These are phyloP conservation scores for Martensiomyces pterosporus DNA, from an alignment of 192 early-diverging fungal genomes.

Conservation along the genomic window DNA sequence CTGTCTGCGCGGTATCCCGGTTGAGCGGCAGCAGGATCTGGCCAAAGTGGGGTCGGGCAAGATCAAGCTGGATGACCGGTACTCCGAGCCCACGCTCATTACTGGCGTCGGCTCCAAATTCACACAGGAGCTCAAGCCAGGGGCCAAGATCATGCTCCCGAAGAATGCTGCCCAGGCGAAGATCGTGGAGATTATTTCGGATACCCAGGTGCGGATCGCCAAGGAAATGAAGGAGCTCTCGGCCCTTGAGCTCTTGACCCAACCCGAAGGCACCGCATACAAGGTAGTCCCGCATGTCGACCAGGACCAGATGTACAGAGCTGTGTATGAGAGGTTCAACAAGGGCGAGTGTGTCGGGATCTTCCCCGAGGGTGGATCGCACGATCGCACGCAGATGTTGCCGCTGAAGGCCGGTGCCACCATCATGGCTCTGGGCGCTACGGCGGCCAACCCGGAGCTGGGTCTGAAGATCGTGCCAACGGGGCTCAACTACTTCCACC, in stretches of 20 bases:
- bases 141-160: conserved; percentile 64
- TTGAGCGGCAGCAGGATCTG: conserved; percentile 89
- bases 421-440: conserved; percentile 85
- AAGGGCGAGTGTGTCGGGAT: conserved; percentile 81
- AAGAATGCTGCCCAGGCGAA: conserved; percentile 57
- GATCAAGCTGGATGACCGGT: conserved; percentile 63
- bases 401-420: conserved; percentile 90
- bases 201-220: conserved; percentile 75
- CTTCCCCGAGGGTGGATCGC: conserved; percentile 97
- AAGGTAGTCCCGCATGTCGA: conserved; percentile 82
- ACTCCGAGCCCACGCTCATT: conserved; percentile 65
- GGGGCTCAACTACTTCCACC: conserved; percentile 95
- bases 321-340: conserved; percentile 75
- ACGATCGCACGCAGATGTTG: conserved; percentile 94
- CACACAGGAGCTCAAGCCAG: conserved; percentile 58
- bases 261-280: conserved; percentile 55
- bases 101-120: conserved; percentile 69
- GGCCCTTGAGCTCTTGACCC: conserved; percentile 61
- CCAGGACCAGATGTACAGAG: conserved; percentile 80
- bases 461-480: conserved; percentile 92
- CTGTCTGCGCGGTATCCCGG: conserved; percentile 79
- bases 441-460: conserved; percentile 75
- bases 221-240: conserved; percentile 70
- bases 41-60: conserved; percentile 67
- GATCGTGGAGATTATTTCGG: conserved; percentile 74